A percentile compares a stretch with the other conserved stretches of the same genome.
Conservation (phyloP, 179 eudicot genomes). For the Carnegiea gigantea region DNA sequence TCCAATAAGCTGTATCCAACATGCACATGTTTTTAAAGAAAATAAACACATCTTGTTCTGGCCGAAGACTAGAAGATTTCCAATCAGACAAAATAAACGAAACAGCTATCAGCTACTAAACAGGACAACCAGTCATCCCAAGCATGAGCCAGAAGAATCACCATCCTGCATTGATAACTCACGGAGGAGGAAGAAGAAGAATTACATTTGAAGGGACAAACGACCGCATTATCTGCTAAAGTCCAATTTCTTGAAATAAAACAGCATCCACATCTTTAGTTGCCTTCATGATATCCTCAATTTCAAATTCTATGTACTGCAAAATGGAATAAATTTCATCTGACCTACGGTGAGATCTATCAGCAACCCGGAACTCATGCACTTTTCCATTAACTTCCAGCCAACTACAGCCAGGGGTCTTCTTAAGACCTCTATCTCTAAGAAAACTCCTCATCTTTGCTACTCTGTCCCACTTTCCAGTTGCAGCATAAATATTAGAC, state of each 20-base stretch:
- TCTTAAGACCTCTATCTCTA: conserved; percentile 40
- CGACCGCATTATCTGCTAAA: neutral
- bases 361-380: conserved; percentile 45
- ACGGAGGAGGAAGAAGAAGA: too few relatives aligned
- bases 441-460: conserved; percentile 42
- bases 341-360: conserved; percentile 41
- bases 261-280: neutral
- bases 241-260: conserved; percentile 10
- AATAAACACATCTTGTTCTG: neutral
- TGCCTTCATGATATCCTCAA: conserved; percentile 20
- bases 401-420: conserved; percentile 45
- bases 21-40: neutral
- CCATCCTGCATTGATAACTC: neutral
- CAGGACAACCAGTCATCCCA: too few relatives aligned
- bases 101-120: too few relatives aligned
- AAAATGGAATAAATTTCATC: conserved; percentile 30
- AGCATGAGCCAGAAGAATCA: neutral
- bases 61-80: too few relatives aligned
- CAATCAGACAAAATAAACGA: too few relatives aligned
- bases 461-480: conserved; percentile 44
- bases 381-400: conserved; percentile 36
- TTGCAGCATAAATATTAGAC: conserved; percentile 42
- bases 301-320: conserved; percentile 33
- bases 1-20: neutral
- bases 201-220: too few relatives aligned